Conservation (phyloP, 148 eudicot species). For the Amaranthus cruentus region DNA sequence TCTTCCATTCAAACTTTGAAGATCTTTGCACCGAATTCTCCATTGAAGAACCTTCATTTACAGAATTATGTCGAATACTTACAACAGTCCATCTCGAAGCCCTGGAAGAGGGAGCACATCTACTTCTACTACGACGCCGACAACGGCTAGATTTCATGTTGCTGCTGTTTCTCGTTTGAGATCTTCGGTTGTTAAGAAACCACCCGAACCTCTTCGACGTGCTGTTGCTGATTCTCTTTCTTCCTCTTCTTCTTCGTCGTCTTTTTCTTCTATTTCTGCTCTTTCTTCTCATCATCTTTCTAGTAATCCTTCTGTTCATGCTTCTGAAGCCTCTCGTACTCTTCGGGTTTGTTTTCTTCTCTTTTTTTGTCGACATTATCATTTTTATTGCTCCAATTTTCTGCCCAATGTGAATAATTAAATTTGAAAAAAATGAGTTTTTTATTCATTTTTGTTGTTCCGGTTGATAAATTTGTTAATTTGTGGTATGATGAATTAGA, state of each 20-base stretch:
- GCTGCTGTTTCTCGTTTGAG: conserved; percentile 59
- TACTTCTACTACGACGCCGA: conserved; percentile 4
- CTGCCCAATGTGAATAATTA: conserved; percentile 7
- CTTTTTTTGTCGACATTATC: neutral
- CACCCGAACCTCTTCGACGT: conserved; percentile 97
- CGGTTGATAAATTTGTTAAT: neutral
- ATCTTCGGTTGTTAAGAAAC: conserved; percentile 88
- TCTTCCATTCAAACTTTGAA: neutral
- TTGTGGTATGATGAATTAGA: neutral
- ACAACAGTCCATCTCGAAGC: conserved; percentile 66
- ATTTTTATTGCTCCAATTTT: neutral
- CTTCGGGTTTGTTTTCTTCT: conserved; percentile 51
- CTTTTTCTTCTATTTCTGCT: conserved; percentile 30
- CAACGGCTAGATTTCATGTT: conserved; percentile 34
- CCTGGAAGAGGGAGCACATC: conserved; percentile 25
- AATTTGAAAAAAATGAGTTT: conserved; percentile 5
- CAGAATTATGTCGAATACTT: conserved; percentile 46
- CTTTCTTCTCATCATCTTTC: conserved; percentile 43
- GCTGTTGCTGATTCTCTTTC: conserved; percentile 95
- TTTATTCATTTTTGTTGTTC: neutral
- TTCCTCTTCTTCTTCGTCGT: conserved; percentile 40
- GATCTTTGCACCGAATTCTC: neutral
- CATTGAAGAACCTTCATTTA: neutral
- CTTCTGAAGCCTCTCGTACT: conserved; percentile 78
- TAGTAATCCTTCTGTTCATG: conserved; percentile 43